Evolutionary conservation across 1,139 yeast species (phyloP).

Genomic region (Ogataea hybrid): DNA sequence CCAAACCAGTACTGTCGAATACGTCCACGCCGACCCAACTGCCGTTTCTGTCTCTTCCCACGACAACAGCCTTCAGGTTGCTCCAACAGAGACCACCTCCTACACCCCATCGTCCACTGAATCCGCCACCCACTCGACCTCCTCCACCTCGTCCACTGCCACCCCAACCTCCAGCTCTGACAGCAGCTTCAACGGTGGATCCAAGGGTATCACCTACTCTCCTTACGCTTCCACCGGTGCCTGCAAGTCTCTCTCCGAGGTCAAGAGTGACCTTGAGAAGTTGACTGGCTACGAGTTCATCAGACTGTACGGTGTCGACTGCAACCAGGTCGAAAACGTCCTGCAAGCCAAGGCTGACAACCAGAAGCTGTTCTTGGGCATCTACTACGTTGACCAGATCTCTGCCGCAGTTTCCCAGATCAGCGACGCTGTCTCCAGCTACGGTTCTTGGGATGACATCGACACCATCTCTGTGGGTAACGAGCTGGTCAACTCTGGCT

Average conservation of each 20-base stretch:
- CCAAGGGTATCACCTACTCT: constrained; percentile 76
- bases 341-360: constrained; percentile 54
- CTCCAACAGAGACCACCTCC: constrained; percentile 33
- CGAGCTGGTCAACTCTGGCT: constrained; percentile 71
- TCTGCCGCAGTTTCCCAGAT: constrained; percentile 51
- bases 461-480: constrained; percentile 78
- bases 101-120: constrained; percentile 31
- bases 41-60: constrained; percentile 27
- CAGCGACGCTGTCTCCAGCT: constrained; percentile 49
- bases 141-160: constrained; percentile 28
- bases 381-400: constrained; percentile 56
- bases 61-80: constrained; percentile 34
- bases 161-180: constrained; percentile 27
- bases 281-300: constrained; percentile 56
- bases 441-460: constrained; percentile 73
- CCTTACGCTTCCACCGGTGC: constrained; percentile 72
- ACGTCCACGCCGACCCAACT: constrained; percentile 34
- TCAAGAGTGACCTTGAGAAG: constrained; percentile 56
- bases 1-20: constrained; percentile 34
- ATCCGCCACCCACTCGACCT: constrained; percentile 28
- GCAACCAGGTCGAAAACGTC: constrained; percentile 72
- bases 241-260: constrained; percentile 63
- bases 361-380: constrained; percentile 74
- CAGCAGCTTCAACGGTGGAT: constrained; percentile 33
- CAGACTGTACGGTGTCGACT: constrained; percentile 83